Evolutionary conservation across 129 eudicot genomes (phyloP), one percentile per base, ranked within the genome.

Genomic region (Chrysanthemum lavandulifolium): DNA sequence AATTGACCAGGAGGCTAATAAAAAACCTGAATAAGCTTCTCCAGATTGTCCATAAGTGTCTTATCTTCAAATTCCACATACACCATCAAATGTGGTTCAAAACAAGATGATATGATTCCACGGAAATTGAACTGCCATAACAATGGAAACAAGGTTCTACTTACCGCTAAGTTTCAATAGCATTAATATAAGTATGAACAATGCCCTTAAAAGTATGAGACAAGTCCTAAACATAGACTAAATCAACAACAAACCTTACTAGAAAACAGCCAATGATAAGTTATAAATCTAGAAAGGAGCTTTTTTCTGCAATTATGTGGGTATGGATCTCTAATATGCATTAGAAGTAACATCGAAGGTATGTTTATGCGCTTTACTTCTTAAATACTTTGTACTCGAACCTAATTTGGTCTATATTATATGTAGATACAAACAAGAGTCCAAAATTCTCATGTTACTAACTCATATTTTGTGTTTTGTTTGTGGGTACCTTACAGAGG

Each of bases 51-150:
- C 97, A 94, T 94, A 72, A 94, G 96, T 21, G 99, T 90, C 87
- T 88, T 94, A 84, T 94, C 99, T 80, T 90, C 99, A 65, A 90
- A 80, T 73, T 94, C 99, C 29, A 94, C 97, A 83, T 94, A 94
- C 63, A 90, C 96, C 49, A 72, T 77, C 86, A 94, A 80, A 82
- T 94, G 95, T 69, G 99, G 99, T 69, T 94, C 99, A 80, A 94
- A 94, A 89, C 99, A 94, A 64, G 99, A 90, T 65, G 99, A 90
- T 82, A 94, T 86, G 56, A 90, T 94, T 68, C 99, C 99, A 40
- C 78, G 97, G 55, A 94, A 94, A 81, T 94, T 94, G 80, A 94
- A 94, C 98, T 94, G 97, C 59, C 79, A 70, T 45, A 61, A 48
- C 71, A 63, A 43, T 23, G 6, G 21, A 63, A 70, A 8, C 61